These are phyloP conservation scores for Aureobasidium sp. DNA, from an alignment of 2,329 filamentous ascomycete species.

Conservation along the genomic window DNA sequence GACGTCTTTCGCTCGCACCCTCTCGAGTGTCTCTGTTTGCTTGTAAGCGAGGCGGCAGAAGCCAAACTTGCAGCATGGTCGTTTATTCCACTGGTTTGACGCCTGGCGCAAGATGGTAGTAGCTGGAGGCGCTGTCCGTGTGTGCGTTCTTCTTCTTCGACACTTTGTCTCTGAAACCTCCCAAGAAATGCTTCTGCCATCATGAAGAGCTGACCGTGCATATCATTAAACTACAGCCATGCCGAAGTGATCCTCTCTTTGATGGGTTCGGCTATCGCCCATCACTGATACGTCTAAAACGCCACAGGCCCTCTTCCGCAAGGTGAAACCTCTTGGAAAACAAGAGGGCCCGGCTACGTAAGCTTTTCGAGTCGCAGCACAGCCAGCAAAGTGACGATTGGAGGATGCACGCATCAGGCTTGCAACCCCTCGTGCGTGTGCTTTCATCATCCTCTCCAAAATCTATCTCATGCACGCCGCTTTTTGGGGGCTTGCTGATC, in stretches of 20 bases:
- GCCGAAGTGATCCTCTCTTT: conserved; percentile 11
- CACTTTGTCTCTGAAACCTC: conserved; percentile 5
- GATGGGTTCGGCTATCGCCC: conserved; percentile 13
- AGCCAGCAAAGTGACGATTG: conserved; percentile 6
- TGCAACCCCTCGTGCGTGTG: conserved; percentile 7
- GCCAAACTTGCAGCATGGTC: background rate
- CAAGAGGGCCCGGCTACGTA: conserved; percentile 10
- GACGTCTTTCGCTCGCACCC: background rate
- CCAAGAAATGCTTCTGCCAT: conserved; percentile 1
- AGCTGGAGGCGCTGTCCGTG: conserved; percentile 5
- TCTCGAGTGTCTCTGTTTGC: background rate
- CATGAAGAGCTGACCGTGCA: conserved; percentile 10
- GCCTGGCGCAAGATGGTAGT: conserved; percentile 8
- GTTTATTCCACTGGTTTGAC: conserved; percentile 1
- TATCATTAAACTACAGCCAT: conserved; percentile 12
- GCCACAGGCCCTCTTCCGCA: conserved; percentile 5
- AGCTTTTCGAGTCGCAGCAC: conserved; percentile 5
- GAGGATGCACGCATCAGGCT: conserved; percentile 10
- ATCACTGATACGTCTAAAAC: conserved; percentile 14
- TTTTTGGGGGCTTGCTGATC: conserved; percentile 15
- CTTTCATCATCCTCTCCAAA: conserved; percentile 7
- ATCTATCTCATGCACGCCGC: conserved; percentile 14
- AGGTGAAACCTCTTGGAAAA: conserved; percentile 3
- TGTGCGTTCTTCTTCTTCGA: background rate
- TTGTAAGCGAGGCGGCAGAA: conserved; percentile 11